Evolutionary conservation across 495 filamentous ascomycete genomes (phyloP), one percentile per base, ranked within the genome.

Genomic region (Oleoguttula mirabilis): DNA sequence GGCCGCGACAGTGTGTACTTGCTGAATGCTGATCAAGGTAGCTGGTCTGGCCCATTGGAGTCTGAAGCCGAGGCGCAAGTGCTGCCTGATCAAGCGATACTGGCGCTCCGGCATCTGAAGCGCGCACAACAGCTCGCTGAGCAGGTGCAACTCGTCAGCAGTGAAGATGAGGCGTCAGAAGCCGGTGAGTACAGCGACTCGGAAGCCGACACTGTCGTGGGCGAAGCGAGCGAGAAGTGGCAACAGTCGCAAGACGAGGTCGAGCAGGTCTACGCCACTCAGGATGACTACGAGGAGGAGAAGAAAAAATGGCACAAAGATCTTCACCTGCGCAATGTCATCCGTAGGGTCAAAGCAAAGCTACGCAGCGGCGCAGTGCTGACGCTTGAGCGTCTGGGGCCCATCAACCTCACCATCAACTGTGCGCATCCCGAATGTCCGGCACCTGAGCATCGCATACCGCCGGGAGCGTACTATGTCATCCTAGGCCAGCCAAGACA

Each of bases 351-450:
- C 43, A 46, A 32, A 19, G 8, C 21, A 10, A 15, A 22, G 8
- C 25, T 46, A 5, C 10, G 10, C 10, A 38, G 17, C 14, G 33
- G 41, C 15, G 41, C 11, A 6, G 14, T 7, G n/a, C 20, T 45
- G 5, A 38, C 25, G 4, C 20, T 45, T 20, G 41, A 45, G 32
- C 41, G 41, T 17, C 14, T 21, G 23, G 25, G 12, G 11, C 14
- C 2, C 10, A 23, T 2, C 20, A 31, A 19, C 8, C 6, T 36
- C 11, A 6, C 19, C 3, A 34, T 33, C 11, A 44, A 4, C 3
- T 44, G 41, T 24, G 32, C 32, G 3, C 21, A 27, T 20, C 32
- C 41, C n/a, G 10, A 32, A 1, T 46, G 43, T 34, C 24, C 35
- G 4, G 15, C 27, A 3, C 25, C 43, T 17, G 19, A 33, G 3